A percentile compares a stretch with the other conserved stretches of the same genome.
phyloP scores from a whole-genome alignment of 352 stramenopile species.

The Phytophthora citricola region DNA sequence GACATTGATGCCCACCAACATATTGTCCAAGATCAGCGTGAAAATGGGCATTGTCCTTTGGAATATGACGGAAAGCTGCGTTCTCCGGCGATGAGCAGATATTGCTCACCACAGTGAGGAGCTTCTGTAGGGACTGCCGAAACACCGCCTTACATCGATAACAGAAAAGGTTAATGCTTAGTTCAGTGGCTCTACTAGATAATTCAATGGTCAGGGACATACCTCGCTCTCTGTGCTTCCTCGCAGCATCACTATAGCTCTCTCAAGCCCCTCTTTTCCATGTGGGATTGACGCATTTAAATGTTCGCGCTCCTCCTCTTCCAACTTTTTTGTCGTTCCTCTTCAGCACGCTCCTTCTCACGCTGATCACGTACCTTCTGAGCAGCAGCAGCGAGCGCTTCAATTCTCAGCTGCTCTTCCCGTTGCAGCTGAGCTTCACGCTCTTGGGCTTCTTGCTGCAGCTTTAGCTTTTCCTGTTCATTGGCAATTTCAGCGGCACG shows the following conservation, averaged over 20 bases:
- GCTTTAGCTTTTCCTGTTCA: slow-evolving; percentile 28
- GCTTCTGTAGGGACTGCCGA: slow-evolving; percentile 52
- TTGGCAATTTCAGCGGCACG: slow-evolving; percentile 20
- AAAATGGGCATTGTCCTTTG: slow-evolving; percentile 76
- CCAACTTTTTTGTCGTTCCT: slow-evolving; percentile 39
- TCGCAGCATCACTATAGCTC: slow-evolving; percentile 50
- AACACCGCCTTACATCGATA: slow-evolving; percentile 32
- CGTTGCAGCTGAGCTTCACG: slow-evolving; percentile 24
- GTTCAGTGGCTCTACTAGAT: no score
- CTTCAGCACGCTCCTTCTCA: slow-evolving; percentile 39
- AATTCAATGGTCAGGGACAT: background rate
- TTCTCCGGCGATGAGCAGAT: slow-evolving; percentile 81
- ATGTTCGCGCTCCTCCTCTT: slow-evolving; percentile 38
- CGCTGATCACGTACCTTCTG: slow-evolving; percentile 65
- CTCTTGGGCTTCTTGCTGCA: slow-evolving; percentile 21
- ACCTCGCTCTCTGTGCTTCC: slow-evolving; percentile 49
- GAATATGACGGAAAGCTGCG: slow-evolving; percentile 70
- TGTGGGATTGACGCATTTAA: slow-evolving; percentile 45
- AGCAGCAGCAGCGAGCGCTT: slow-evolving; percentile 57
- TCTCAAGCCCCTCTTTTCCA: slow-evolving; percentile 50
- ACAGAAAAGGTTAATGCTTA: background rate
- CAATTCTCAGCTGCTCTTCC: slow-evolving; percentile 39
- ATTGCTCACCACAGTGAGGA: slow-evolving; percentile 62
- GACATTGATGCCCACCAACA: slow-evolving; percentile 59
- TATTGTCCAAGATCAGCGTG: slow-evolving; percentile 72